These are phyloP conservation scores for Saccharum hybrid DNA, from an alignment of 202 grass and related monocot genomes.

Conservation along the genomic window DNA sequence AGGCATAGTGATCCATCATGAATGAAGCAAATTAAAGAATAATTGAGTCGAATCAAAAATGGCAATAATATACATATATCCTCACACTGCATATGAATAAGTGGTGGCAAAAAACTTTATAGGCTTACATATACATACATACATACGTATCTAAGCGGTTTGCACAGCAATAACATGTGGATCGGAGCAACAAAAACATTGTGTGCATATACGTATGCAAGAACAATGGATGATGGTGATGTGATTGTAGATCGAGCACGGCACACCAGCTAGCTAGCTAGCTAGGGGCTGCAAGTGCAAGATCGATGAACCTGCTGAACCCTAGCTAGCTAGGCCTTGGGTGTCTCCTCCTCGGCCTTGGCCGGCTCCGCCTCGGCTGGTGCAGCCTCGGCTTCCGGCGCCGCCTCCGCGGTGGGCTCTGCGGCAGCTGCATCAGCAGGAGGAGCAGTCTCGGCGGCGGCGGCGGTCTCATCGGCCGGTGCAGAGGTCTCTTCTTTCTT, in stretches of 20 bases:
- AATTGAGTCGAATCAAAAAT: conserved; percentile 37
- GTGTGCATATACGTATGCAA: conserved; percentile 22
- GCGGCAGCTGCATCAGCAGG: not conserved
- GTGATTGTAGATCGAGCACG: not conserved
- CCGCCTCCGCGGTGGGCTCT: not conserved
- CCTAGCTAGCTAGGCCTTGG: conserved; percentile 47
- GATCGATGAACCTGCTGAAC: not conserved
- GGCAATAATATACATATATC: conserved; percentile 31
- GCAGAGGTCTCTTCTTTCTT: conserved; percentile 1
- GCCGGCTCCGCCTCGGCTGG: conserved; percentile 31
- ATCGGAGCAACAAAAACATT: conserved; percentile 22
- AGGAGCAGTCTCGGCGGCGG: not conserved
- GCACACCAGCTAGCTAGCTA: not conserved
- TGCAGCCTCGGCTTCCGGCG: not conserved
- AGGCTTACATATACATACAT: conserved; percentile 34
- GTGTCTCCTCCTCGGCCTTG: conserved; percentile 42
- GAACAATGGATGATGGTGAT: conserved; percentile 27
- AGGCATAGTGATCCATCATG: not conserved
- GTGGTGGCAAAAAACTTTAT: conserved; percentile 27
- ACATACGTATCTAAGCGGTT: not conserved
- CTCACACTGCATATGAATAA: conserved; percentile 40
- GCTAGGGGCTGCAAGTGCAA: not conserved
- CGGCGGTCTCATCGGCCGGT: not conserved
- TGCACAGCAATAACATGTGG: conserved; percentile 2
- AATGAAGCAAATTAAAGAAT: not conserved